phyloP scores from a whole-genome alignment of 257 asterid species.

The Verbena officinalis region DNA sequence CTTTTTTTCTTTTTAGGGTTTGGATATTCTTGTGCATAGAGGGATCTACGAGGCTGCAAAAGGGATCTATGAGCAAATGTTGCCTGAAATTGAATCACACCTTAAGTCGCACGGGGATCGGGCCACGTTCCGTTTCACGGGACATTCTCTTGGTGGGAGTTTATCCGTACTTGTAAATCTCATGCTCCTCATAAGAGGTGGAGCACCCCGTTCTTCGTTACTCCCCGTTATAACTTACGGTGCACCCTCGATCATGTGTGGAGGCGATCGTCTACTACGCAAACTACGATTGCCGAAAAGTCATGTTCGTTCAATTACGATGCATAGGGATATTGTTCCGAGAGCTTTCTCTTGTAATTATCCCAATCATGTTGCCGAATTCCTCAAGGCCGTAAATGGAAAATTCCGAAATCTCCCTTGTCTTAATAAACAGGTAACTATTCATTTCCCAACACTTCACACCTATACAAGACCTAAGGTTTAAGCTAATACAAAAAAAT shows the following conservation, averaged over 20 bases:
- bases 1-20: neutral
- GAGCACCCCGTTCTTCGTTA: conserved; percentile 3
- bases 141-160: conserved; percentile 2
- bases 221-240: neutral
- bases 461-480: too few species aligned
- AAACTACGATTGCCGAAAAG: neutral
- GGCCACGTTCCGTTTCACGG: neutral
- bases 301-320: neutral
- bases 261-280: neutral
- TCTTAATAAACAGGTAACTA: neutral
- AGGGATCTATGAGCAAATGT: neutral
- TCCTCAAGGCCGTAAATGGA: neutral
- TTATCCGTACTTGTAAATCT: conserved; percentile 1
- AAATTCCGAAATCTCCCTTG: neutral
- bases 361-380: neutral
- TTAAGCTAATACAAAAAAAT: too few species aligned
- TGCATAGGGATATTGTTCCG: neutral
- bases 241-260: neutral
- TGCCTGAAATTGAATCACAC: conserved; percentile 2
- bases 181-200: neutral
- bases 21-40: conserved; percentile 4
- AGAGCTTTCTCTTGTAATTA: conserved; percentile 2
- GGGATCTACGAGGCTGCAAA: conserved; percentile 6
- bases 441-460: too few species aligned
- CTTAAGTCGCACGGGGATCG: neutral